Base-by-base conservation (phyloP, 305 asterid species). In the Solanum hybrid region DNA sequence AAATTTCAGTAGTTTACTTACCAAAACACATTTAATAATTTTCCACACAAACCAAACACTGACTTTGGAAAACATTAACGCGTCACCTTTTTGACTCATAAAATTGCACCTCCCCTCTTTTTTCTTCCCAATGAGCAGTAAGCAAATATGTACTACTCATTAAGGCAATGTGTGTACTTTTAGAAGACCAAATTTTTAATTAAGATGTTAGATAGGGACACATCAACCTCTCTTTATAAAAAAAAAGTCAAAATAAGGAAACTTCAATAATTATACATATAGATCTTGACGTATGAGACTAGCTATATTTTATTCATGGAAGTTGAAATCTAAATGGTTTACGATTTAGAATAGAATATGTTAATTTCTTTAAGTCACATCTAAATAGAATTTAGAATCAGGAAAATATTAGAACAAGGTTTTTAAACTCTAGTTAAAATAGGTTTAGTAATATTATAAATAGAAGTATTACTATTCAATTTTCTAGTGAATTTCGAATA, bases 161-260 rank as follows among this genome's bases (percentile, higher is more conserved):
- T 66, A 34, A 86, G 0, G 38, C 77, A 69, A 32, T 0, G 80
- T n/a, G 27, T 34, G 10, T 24, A n/a, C 27, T 60, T 0, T 86
- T 38, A 64, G 7, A 86, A 71, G 17, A 38, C 27, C 40, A 89
- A 89, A 45, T 37, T 85, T 13, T 9, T 45, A 1, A 37, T 9
- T 38, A 1, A 45, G 92, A 89, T 38, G 34, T 34, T 0, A 45
- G 92, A 90, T 38, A 4, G 79, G 11, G 93, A 91, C 93, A 32
- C 60, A 78, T 89, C 84, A 92, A 93, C 95, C 90, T 89, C 90
- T 38, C 29, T 9, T 88, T 14, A 75, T 29, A 14, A 89, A 93
- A 51, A 2, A 88, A 90, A 60, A 89, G 93, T 94, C 94, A 92
- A 92, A 27, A 80, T 75, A 56, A 88, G 92, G 86, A 89, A 38